These are phyloP conservation scores for Venturia pyrina DNA, from an alignment of 2,329 filamentous ascomycete species.

Conservation along the genomic window DNA sequence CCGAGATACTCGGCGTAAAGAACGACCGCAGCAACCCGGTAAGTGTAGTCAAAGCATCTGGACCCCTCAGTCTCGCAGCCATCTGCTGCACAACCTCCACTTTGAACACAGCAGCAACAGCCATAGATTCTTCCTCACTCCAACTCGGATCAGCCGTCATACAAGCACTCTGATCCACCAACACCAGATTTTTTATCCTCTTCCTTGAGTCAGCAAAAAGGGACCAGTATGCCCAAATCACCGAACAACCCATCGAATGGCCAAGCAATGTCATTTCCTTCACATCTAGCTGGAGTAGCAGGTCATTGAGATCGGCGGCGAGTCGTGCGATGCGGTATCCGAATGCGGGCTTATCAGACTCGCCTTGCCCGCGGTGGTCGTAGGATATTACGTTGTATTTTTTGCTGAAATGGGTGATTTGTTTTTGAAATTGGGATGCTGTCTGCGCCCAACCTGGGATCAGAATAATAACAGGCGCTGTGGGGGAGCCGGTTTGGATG, in stretches of 20 bases:
- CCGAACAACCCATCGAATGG: conserved; percentile 14
- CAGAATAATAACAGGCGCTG: conserved; percentile 14
- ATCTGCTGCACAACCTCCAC: neutral
- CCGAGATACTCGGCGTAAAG: conserved; percentile 18
- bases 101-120: conserved; percentile 19
- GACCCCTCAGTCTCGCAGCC: neutral
- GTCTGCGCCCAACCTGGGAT: conserved; percentile 11
- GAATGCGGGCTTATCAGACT: neutral
- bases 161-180: conserved; percentile 22
- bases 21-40: neutral
- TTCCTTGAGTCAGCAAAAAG: conserved; percentile 19
- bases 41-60: conserved; percentile 9
- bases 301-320: conserved; percentile 8
- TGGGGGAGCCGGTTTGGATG: neutral
- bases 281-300: conserved; percentile 5
- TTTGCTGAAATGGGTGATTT: conserved; percentile 9
- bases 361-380: conserved; percentile 10
- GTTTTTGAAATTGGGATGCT: conserved; percentile 8
- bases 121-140: conserved; percentile 17
- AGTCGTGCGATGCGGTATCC: conserved; percentile 9
- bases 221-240: conserved; percentile 26
- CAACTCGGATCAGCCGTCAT: conserved; percentile 22
- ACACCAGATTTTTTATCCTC: conserved; percentile 20
- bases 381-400: conserved; percentile 3
- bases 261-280: conserved; percentile 9